Conservation (phyloP, 441 rosid genomes). For the Erodium trifolium region DNA sequence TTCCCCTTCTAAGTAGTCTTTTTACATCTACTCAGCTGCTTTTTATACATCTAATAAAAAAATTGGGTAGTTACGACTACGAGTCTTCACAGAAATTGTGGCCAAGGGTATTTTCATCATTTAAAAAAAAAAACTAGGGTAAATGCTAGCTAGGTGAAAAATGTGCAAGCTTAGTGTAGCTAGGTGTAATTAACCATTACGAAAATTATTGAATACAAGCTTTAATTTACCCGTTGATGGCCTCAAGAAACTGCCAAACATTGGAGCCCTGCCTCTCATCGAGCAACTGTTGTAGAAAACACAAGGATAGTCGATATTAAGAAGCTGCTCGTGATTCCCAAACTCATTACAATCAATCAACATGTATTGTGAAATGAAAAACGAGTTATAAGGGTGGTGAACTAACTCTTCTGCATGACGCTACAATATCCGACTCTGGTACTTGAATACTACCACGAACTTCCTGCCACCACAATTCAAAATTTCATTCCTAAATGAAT, state of each 20-base stretch:
- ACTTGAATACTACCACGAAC: conserved; percentile 71
- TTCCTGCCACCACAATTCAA: conserved; percentile 39
- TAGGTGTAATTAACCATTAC: too few relatives aligned
- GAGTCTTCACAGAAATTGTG: too few relatives aligned
- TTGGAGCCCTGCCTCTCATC: conserved; percentile 73
- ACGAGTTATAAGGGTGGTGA: not conserved
- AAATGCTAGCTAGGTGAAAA: too few relatives aligned
- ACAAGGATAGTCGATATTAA: not conserved
- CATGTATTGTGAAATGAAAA: not conserved
- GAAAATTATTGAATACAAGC: not conserved
- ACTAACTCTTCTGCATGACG: conserved; percentile 54
- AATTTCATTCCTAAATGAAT: conserved; percentile 16
- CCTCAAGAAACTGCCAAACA: conserved; percentile 73
- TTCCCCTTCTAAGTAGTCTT: not conserved
- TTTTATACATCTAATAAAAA: too few relatives aligned
- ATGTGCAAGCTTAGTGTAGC: too few relatives aligned
- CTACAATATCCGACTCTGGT: conserved; percentile 77
- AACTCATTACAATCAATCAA: not conserved
- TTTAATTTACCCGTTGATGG: conserved; percentile 54
- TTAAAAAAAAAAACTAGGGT: too few relatives aligned
- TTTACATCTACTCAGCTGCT: too few relatives aligned
- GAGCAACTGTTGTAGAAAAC: conserved; percentile 47
- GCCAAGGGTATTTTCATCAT: too few relatives aligned
- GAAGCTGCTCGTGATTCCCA: not conserved
- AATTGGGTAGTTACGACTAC: too few relatives aligned